Evolutionary conservation across 2,329 filamentous ascomycete genomes (phyloP).

Genomic region (Fusarium nygamai): DNA sequence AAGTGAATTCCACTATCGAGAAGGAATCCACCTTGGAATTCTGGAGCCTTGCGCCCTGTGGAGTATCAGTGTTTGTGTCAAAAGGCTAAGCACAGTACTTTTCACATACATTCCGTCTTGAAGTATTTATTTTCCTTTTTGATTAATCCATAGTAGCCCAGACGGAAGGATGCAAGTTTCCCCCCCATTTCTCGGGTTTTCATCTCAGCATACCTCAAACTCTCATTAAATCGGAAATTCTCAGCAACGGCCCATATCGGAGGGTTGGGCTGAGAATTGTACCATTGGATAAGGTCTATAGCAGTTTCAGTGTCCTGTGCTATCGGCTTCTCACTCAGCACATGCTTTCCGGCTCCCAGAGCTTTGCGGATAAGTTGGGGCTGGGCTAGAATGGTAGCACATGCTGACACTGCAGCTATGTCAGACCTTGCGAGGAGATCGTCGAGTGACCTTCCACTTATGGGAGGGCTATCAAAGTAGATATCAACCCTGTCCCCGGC

Average conservation of each 20-base stretch:
- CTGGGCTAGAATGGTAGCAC: background rate
- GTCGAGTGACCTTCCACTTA: background rate
- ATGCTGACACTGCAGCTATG: background rate
- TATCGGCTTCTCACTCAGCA: background rate
- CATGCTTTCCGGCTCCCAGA: background rate
- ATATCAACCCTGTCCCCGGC: background rate
- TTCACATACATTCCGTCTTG: background rate
- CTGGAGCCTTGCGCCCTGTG: constrained; percentile 6
- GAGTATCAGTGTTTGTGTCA: background rate
- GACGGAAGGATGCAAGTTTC: background rate
- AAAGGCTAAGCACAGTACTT: too few species aligned
- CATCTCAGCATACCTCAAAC: constrained; percentile 1
- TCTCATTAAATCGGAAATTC: constrained; percentile 24
- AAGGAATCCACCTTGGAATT: background rate
- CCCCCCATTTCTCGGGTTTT: background rate
- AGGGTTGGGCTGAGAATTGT: background rate
- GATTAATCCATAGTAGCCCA: background rate
- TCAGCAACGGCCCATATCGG: constrained; percentile 19
- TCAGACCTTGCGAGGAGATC: background rate
- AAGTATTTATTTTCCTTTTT: background rate
- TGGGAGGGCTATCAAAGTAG: background rate
- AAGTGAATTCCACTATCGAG: constrained; percentile 28
- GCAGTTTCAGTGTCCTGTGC: background rate
- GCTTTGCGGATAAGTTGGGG: background rate
- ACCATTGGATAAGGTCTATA: background rate